These are phyloP conservation scores for Chamaenerion angustifolium DNA, from an alignment of 345 rosid species.

Conservation along the genomic window DNA sequence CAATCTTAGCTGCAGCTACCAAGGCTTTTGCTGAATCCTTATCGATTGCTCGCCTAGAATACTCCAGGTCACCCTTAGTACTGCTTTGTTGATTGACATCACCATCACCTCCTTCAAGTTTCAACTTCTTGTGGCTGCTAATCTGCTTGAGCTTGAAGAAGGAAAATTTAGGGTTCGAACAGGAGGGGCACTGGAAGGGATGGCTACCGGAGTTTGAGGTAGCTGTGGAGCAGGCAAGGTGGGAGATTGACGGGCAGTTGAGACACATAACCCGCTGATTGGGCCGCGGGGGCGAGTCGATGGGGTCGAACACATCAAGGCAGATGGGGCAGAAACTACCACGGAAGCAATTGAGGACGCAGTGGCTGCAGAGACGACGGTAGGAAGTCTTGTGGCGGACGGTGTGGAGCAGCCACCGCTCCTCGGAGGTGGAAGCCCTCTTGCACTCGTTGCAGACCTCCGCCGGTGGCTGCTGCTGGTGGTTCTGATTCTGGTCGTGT, in stretches of 20 bases:
- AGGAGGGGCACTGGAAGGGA: conserved; percentile 25
- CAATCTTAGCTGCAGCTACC: conserved; percentile 51
- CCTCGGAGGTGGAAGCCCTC: conserved; percentile 13
- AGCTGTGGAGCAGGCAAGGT: conserved; percentile 33
- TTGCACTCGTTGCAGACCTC: conserved; percentile 37
- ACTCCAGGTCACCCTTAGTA: too few relatives aligned
- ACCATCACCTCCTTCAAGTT: neutral
- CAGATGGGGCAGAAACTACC: conserved; percentile 58
- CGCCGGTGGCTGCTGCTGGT: neutral
- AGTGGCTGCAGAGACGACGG: conserved; percentile 60
- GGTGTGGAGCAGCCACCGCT: conserved; percentile 31
- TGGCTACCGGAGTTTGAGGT: conserved; percentile 8
- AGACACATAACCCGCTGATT: conserved; percentile 40
- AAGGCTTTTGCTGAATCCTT: conserved; percentile 25
- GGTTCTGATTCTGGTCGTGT: conserved; percentile 5
- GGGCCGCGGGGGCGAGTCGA: conserved; percentile 13
- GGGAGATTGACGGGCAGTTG: conserved; percentile 43
- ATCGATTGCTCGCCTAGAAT: conserved; percentile 16
- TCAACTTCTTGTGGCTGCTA: neutral
- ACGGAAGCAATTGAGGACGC: conserved; percentile 57
- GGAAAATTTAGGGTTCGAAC: conserved; percentile 31
- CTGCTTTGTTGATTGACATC: too few relatives aligned
- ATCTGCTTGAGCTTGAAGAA: conserved; percentile 16
- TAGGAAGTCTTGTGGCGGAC: conserved; percentile 33
- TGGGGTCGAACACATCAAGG: conserved; percentile 40